Evolutionary conservation across 306 rosid species (phyloP), one percentile per base, ranked within the genome.

Genomic region (Quercus bicolor): DNA sequence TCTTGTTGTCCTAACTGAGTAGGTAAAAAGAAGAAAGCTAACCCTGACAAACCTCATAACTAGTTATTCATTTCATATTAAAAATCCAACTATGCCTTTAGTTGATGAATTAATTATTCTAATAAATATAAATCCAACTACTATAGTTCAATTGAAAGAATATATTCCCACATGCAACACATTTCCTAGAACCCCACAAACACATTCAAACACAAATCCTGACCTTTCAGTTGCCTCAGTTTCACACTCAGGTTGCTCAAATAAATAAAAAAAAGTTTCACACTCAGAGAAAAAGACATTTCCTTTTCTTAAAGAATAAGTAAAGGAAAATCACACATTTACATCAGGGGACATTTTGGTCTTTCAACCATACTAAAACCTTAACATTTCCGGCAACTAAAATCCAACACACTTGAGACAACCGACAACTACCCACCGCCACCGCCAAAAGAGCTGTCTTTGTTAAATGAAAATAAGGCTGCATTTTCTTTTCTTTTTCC

Each of bases 361-460:
- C 64, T 62, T 64, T 40, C 33, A 72, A 53, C 71, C 80, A 68
- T 74, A 5, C 59, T 75, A 80, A 55, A 87, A 72, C 60, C 88
- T 78, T 82, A 45, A 59, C 88, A 82, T 85, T 82, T 69, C 68
- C 40, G 76, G 76, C 16, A 87, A 68, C 88, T 14, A 79, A 75
- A 77, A 53, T 48, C 51, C 19, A 80, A 77, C 75, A 80, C 23
- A 76, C 76, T 74, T 74, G 80, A 59, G 70, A 57, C 43, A 62
- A 54, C 56, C 26, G 72, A 64, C 80, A 62, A 73, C 43, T 45
- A 13, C 56, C 53, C 61, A 69, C 73, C 59, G 9, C 56, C 71
- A n/a, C 60, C 1, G 57, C 73, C 73, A 62, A 31, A 81, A 77
- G 57, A 74, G 80, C 66, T 31, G 74, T 61, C 28, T 31, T 3